Evolutionary conservation across 176 grass and related monocot species (phyloP), one percentile per base, ranked within the genome.

Genomic region (Triticum dicoccoides): DNA sequence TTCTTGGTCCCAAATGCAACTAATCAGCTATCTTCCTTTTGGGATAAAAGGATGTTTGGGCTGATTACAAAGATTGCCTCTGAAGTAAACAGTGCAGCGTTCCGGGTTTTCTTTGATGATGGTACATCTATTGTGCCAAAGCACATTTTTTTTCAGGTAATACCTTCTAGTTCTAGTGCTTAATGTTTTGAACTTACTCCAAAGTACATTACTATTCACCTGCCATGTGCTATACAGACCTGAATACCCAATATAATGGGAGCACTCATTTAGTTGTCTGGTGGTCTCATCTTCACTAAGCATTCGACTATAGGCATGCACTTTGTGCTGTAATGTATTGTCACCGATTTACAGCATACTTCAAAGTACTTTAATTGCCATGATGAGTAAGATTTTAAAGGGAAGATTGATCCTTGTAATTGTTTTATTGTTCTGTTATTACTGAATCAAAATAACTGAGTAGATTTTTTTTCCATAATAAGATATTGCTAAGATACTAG

Each of bases 61-160:
- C 51, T 92, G 77, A 82, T 90, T 73, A 64, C 66, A 69, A 89
- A 75, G 80, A 76, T 87, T 82, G 73, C 91, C 45, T 65, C 44
- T 66, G 93, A 95, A 95, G 86, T 92, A 70, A 92, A 87, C 37
- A 95, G 86, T 82, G 44, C 18, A 65, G 52, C 86, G 1, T 92
- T 95, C 38, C 87, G 65, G 34, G 80, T 95, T 86, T 91, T 89
- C 81, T 85, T 87, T 45, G 88, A 95, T 73, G 63, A 56, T 72
- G 71, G 69, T 52, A 86, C 29, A 54, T 87, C 84, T 65, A 25
- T 45, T 47, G 59, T 65, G 69, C 77, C 89, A 39, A 84, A 80
- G 14, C 24, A 18, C 68, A 89, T 30, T 54, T 54, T 52, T 85
- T 91, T 95, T 83, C 88, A 92, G 90, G 93, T 92, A 85, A 69